Evolutionary conservation across 441 rosid species (phyloP).

Genomic region (Euphorbia schlechtendalii): DNA sequence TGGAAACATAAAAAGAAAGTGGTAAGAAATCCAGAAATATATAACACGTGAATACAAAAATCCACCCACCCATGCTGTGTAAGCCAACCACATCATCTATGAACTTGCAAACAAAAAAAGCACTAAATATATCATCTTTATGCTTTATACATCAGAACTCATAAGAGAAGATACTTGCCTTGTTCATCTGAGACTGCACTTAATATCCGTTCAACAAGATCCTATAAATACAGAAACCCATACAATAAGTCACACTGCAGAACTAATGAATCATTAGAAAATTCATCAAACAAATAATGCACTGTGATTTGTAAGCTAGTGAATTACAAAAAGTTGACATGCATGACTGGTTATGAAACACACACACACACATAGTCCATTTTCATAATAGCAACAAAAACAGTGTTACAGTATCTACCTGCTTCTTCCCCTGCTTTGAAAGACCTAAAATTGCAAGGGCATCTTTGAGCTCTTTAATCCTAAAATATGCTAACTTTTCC

Average conservation of each 20-base stretch:
- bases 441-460: constrained; percentile 75
- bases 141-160: background rate
- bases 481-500: constrained; percentile 78
- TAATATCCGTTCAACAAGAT: constrained; percentile 81
- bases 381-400: background rate
- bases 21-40: background rate
- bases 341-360: background rate
- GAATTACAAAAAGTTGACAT: background rate
- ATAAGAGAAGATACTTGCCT: constrained; percentile 36
- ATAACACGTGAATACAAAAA: background rate
- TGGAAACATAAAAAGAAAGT: background rate
- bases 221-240: constrained; percentile 40
- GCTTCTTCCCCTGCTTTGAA: constrained; percentile 96
- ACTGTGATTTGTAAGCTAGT: background rate
- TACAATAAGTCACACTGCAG: constrained; percentile 3
- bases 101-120: background rate
- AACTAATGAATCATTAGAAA: background rate
- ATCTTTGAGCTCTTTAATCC: constrained; percentile 96
- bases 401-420: constrained; percentile 38
- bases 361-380: too few relatives aligned
- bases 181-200: constrained; percentile 60
- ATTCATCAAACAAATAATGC: background rate
- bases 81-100: background rate
- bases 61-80: background rate
- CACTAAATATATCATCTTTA: background rate